phyloP scores from a whole-genome alignment of 345 rosid species.

The Aquilaria sinensis region DNA sequence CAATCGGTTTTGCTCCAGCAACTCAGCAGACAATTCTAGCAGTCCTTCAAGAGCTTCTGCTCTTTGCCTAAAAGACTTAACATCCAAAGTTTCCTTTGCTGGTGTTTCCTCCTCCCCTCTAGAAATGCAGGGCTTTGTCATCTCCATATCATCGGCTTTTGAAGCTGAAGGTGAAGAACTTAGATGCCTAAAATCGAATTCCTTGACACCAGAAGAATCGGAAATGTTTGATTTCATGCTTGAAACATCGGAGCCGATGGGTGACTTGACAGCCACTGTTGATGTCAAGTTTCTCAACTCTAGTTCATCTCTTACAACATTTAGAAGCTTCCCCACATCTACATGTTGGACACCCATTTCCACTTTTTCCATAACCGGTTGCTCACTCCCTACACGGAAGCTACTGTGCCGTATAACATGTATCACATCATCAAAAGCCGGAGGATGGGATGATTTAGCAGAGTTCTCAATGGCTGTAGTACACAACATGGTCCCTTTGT shows the following conservation, averaged over 20 bases:
- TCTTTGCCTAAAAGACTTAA: constrained; percentile 88
- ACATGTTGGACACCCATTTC: constrained; percentile 75
- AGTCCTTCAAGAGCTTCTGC: constrained; percentile 99
- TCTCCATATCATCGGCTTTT: constrained; percentile 37
- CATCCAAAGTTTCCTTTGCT: constrained; percentile 63
- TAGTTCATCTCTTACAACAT: constrained; percentile 66
- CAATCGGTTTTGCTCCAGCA: constrained; percentile 74
- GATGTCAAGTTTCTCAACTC: constrained; percentile 43
- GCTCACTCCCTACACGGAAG: constrained; percentile 82
- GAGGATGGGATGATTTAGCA: constrained; percentile 37
- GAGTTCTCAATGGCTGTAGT: constrained; percentile 36
- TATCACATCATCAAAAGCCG: constrained; percentile 77
- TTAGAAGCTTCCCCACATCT: constrained; percentile 71
- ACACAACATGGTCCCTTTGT: constrained; percentile 33
- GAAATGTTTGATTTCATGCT: constrained; percentile 31
- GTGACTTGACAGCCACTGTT: constrained; percentile 27
- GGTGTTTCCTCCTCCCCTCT: constrained; percentile 50
- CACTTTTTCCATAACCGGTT: constrained; percentile 70
- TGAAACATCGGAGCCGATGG: constrained; percentile 37
- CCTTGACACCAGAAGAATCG: constrained; percentile 35
- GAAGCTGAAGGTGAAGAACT: constrained; percentile 20
- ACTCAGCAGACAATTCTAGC: constrained; percentile 83
- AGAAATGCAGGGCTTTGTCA: constrained; percentile 29
- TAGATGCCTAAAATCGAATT: constrained; percentile 33
- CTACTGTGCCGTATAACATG: constrained; percentile 88